Conservation (phyloP, 2,329 filamentous ascomycete genomes). For the Arthrobotrys sphaeroides region DNA sequence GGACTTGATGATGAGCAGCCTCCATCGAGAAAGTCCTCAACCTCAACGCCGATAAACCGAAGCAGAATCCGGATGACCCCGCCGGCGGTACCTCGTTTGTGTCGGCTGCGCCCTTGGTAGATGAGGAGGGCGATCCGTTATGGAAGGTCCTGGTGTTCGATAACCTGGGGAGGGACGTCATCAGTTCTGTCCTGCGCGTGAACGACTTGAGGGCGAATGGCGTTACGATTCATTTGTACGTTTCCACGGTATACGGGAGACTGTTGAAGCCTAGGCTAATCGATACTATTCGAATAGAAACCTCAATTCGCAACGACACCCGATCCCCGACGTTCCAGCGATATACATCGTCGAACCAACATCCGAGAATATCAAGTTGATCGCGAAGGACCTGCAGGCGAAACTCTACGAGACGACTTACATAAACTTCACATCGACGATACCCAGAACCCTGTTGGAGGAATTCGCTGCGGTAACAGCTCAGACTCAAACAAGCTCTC, state of each 20-base stretch:
- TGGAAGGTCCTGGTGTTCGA: slow-evolving; percentile 99
- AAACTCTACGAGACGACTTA: slow-evolving; percentile 92
- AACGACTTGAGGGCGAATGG: slow-evolving; percentile 92
- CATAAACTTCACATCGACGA: slow-evolving; percentile 94
- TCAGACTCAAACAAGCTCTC: slow-evolving; percentile 82
- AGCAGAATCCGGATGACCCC: slow-evolving; percentile 70
- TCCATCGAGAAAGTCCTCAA: slow-evolving; percentile 96
- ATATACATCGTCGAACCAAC: slow-evolving; percentile 96
- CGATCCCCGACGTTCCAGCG: slow-evolving; percentile 94
- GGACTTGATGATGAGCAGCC: slow-evolving; percentile 65
- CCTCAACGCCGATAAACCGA: slow-evolving; percentile 77
- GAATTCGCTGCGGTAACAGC: slow-evolving; percentile 93
- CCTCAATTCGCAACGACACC: slow-evolving; percentile 73
- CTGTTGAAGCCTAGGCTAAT: not conserved
- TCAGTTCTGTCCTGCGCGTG: slow-evolving; percentile 93
- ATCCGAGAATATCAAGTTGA: slow-evolving; percentile 78
- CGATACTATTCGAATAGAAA: slow-evolving; percentile 38
- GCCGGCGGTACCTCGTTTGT: slow-evolving; percentile 59
- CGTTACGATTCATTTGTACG: slow-evolving; percentile 93
- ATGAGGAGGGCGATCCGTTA: slow-evolving; percentile 87
- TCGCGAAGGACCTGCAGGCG: slow-evolving; percentile 85
- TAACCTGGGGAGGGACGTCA: slow-evolving; percentile 88
- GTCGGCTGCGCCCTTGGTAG: slow-evolving; percentile 80
- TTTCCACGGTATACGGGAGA: not conserved
- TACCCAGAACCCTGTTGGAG: slow-evolving; percentile 88